Evolutionary conservation across 1,139 yeast species (phyloP), one percentile per base, ranked within the genome.

Genomic region (Eremothecium gossypii): DNA sequence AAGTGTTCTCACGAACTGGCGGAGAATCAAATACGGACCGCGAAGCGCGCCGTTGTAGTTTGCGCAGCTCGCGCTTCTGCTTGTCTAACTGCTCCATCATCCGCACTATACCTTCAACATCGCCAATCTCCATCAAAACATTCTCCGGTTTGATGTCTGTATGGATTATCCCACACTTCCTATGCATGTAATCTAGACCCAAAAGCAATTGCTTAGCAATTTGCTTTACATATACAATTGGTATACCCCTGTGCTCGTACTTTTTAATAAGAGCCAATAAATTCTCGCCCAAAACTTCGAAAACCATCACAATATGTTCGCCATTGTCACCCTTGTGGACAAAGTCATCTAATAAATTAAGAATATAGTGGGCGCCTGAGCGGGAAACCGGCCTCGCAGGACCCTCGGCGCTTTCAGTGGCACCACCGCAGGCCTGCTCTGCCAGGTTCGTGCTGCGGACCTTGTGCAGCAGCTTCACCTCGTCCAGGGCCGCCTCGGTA

Each of bases 141-240:
- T 83, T 83, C 57, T 83, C 93, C 0, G 91, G 91, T 57, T 83
- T 83, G 34, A 83, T 67, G 60, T 83, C 93, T 0, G 91, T 83
- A 63, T 83, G 93, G 44, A 83, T 80, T 10, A 83, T 77, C 13
- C 91, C 91, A 60, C 85, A 79, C 51, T 71, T 76, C 47, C 84
- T 64, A 62, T 83, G 93, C 57, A 83, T 64, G 60, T 75, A 82
- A 57, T 83, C 87, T 48, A 81, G 63, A 1, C 86, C 83, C 39
- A 78, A 60, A 39, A 83, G 63, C 48, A 81, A 59, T 59, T 83
- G 93, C 52, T 76, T 78, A 8, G 86, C 77, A 41, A 82, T 79
- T 56, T 78, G 85, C 54, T 81, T 79, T 14, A 81, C 87, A 54
- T 79, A 73, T n/a, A 75, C 71, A 38, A 79, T 57, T 0, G 91